Base-by-base conservation (phyloP, 805 yeast species). In the Lipomyces chichibuensis region DNA sequence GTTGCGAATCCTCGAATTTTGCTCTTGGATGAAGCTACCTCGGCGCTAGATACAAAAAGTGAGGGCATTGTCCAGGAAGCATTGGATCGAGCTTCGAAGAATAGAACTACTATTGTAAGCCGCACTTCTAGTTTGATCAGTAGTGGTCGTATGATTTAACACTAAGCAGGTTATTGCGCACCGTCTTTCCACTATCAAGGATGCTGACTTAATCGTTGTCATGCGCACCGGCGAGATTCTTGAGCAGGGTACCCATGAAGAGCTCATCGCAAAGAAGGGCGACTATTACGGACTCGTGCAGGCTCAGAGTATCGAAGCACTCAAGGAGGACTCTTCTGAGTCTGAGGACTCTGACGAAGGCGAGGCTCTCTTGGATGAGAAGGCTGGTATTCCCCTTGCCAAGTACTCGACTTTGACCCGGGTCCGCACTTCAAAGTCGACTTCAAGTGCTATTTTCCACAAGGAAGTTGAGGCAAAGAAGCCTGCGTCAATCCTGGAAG, bases 121-220 rank as follows among this genome's bases (percentile, higher is more conserved):
- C 2, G n/a, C 17, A 13, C n/a, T 13, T 23, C n/a, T 5, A 29
- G n/a, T 43, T 43, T 59, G 11, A 29, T 43, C 11, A 9, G 20
- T 7, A 23, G n/a, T 25, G 32, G n/a, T 6, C 20, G 14, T 14
- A 11, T 46, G 37, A 57, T 29, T 29, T 65, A 53, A 61, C 57
- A 29, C n/a, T n/a, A 20, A 20, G 51, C 82, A 84, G 80, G 79
- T 93, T 58, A 91, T 93, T 73, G 97, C 97, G 0, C 98, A 93
- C 76, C 82, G 98, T 73, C 82, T 93, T 63, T 87, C 95, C 11
- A 93, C 98, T 0, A 93, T 93, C 67, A 86, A 87, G 71, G 85
- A 85, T 70, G 86, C 89, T 63, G 84, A 84, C 65, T 75, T 85
- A 65, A 82, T 86, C 32, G 82, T 86, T 39, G 89, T 86, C 20